Evolutionary conservation across 2,329 filamentous ascomycete genomes (phyloP).

Genomic region (Microcyclosporella mali): DNA sequence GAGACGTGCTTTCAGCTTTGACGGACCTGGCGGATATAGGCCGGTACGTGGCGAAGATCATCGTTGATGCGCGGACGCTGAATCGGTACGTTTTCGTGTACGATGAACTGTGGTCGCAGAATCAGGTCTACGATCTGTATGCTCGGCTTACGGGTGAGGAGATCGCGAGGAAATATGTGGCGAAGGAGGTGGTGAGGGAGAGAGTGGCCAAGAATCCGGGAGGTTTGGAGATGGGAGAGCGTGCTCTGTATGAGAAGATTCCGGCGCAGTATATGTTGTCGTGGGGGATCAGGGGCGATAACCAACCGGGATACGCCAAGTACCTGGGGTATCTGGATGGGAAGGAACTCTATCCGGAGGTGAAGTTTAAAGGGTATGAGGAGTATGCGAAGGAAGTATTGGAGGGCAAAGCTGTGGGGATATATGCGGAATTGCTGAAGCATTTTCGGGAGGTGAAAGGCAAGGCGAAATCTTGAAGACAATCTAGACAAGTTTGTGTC

Average conservation of each 20-base stretch:
- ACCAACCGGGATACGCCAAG: constrained; percentile 47
- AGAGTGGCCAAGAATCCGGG: constrained; percentile 28
- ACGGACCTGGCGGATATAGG: constrained; percentile 52
- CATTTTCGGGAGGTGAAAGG: constrained; percentile 46
- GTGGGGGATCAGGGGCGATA: constrained; percentile 48
- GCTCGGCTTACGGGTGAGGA: constrained; percentile 47
- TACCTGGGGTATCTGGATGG: constrained; percentile 46
- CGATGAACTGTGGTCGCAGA: constrained; percentile 42
- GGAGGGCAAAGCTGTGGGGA: constrained; percentile 31
- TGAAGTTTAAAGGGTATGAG: constrained; percentile 37
- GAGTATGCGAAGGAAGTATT: constrained; percentile 39
- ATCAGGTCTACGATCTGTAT: constrained; percentile 42
- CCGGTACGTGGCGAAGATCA: constrained; percentile 46
- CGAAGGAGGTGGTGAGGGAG: constrained; percentile 32
- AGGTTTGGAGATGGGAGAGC: background rate
- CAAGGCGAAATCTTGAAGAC: background rate
- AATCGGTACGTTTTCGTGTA: constrained; percentile 49
- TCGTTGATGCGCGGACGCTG: constrained; percentile 48
- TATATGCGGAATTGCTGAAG: constrained; percentile 33
- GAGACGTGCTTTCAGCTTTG: constrained; percentile 39
- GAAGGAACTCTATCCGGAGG: constrained; percentile 51
- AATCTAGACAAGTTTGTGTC: background rate
- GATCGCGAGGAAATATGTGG: constrained; percentile 28
- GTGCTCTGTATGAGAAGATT: constrained; percentile 15
- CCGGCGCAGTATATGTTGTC: constrained; percentile 42